A percentile compares a stretch with the other conserved stretches of the same genome.
phyloP scores from a whole-genome alignment of 768 basidiomycete species.

The Lentinula boryana region DNA sequence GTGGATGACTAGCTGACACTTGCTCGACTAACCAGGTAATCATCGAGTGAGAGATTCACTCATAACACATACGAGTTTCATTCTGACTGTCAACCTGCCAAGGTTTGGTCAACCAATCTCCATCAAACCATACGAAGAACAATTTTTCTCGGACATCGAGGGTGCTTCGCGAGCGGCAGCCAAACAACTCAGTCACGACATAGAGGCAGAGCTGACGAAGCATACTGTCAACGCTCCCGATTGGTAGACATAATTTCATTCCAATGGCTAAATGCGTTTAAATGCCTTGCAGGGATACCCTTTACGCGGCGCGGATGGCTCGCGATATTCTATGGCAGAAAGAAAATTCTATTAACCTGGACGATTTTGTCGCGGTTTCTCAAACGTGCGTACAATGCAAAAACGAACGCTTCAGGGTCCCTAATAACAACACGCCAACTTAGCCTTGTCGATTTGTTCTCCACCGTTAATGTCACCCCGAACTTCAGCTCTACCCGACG shows the following conservation, averaged over 20 bases:
- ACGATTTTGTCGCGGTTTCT: conserved; percentile 77
- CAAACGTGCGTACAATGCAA: conserved; percentile 67
- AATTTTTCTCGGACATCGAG: conserved; percentile 69
- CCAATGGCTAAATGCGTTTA: neutral
- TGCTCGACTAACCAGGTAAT: conserved; percentile 44
- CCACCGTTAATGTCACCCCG: conserved; percentile 50
- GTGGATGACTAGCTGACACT: neutral
- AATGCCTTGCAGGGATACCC: conserved; percentile 62
- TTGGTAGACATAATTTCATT: conserved; percentile 55
- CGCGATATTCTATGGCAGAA: conserved; percentile 89
- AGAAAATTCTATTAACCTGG: conserved; percentile 68
- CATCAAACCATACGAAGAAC: conserved; percentile 65
- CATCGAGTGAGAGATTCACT: conserved; percentile 51
- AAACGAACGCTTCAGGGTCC: neutral
- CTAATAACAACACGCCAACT: conserved; percentile 8
- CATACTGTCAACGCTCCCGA: conserved; percentile 89
- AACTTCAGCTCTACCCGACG: conserved; percentile 59
- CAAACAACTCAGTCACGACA: conserved; percentile 74
- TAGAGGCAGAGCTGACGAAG: conserved; percentile 66
- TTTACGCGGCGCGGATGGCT: conserved; percentile 89
- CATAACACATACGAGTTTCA: conserved; percentile 8
- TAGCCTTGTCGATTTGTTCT: conserved; percentile 87
- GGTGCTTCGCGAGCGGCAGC: conserved; percentile 72
- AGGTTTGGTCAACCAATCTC: conserved; percentile 83
- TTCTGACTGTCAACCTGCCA: neutral